Evolutionary conservation across 2,329 filamentous ascomycete species (phyloP).

Genomic region (Escovopsis sp.): DNA sequence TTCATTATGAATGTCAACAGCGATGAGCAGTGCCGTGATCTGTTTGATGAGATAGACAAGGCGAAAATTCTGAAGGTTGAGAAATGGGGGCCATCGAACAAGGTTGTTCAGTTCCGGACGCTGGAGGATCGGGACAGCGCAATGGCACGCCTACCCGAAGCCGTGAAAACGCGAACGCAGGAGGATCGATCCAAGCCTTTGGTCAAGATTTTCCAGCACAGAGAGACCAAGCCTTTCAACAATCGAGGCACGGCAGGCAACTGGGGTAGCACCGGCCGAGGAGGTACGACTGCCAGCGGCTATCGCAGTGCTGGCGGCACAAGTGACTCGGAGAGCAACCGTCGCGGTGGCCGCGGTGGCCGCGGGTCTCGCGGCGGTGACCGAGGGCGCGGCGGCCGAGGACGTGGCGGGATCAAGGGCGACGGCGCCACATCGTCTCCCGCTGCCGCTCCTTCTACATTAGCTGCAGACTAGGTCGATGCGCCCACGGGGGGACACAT

Average conservation of each 20-base stretch:
- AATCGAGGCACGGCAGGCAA: slow-evolving; percentile 51
- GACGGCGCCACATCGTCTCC: slow-evolving; percentile 41
- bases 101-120: slow-evolving; percentile 73
- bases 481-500: not conserved
- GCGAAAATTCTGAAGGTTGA: slow-evolving; percentile 66
- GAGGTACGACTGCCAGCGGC: slow-evolving; percentile 48
- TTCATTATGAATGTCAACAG: slow-evolving; percentile 80
- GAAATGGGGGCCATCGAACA: slow-evolving; percentile 66
- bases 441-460: slow-evolving; percentile 35
- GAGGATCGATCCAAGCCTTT: slow-evolving; percentile 67
- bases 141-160: slow-evolving; percentile 57
- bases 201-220: slow-evolving; percentile 70
- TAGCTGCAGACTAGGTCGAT: slow-evolving; percentile 22
- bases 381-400: slow-evolving; percentile 41
- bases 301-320: slow-evolving; percentile 77
- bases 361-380: slow-evolving; percentile 44
- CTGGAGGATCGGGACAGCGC: slow-evolving; percentile 68
- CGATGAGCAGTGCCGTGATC: slow-evolving; percentile 66
- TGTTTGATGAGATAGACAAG: slow-evolving; percentile 74
- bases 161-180: slow-evolving; percentile 57
- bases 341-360: slow-evolving; percentile 40
- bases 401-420: slow-evolving; percentile 43
- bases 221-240: slow-evolving; percentile 38
- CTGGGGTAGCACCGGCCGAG: slow-evolving; percentile 52
- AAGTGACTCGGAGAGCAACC: slow-evolving; percentile 48